phyloP scores from a whole-genome alignment of 1,284 basidiomycete species.

The Wallemia hederae region DNA sequence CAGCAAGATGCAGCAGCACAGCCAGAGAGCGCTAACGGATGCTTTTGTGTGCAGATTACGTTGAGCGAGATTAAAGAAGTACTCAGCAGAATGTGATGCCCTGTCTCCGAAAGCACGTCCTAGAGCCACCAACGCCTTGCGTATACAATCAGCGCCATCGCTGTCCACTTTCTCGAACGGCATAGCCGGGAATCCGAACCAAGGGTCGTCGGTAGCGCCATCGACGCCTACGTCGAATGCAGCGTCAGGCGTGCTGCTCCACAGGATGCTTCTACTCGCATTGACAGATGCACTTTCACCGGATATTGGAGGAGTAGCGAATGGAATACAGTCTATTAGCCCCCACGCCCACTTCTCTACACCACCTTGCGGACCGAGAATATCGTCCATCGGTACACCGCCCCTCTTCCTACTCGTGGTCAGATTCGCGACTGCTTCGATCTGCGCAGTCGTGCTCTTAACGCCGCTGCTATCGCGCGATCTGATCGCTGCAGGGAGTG shows the following conservation, averaged over 20 bases:
- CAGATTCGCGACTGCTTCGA: constrained; percentile 36
- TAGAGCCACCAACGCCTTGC: background rate
- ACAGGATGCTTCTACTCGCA: background rate
- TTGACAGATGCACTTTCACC: background rate
- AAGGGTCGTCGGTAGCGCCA: constrained; percentile 8
- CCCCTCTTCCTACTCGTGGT: constrained; percentile 12
- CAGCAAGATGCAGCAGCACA: background rate
- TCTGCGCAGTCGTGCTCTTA: constrained; percentile 30
- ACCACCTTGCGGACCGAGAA: constrained; percentile 49
- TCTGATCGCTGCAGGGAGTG: constrained; percentile 40
- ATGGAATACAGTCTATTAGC: constrained; percentile 41
- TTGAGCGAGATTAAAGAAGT: background rate
- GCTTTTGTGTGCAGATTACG: background rate
- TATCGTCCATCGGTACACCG: constrained; percentile 16
- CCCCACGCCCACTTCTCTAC: constrained; percentile 72
- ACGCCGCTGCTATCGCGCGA: constrained; percentile 40
- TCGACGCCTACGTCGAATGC: background rate
- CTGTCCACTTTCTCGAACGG: constrained; percentile 7
- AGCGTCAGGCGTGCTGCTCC: background rate
- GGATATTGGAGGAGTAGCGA: constrained; percentile 23
- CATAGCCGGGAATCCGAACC: constrained; percentile 5
- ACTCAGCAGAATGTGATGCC: background rate
- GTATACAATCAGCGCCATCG: background rate
- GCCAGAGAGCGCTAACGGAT: background rate
- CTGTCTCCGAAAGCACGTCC: background rate